phyloP scores from a whole-genome alignment of 805 yeast genomes.

The Geotrichum ghanense region DNA sequence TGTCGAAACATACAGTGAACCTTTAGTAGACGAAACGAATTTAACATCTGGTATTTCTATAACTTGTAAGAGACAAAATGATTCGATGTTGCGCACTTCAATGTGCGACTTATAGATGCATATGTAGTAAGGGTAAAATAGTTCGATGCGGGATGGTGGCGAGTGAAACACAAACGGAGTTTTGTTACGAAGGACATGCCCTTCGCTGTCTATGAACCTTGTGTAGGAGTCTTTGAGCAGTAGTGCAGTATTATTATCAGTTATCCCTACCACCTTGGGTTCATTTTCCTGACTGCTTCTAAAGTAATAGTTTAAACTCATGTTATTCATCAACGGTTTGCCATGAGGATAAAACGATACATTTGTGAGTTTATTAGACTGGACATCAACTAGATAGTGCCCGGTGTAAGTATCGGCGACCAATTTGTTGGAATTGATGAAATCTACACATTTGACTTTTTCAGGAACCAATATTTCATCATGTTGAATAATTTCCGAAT shows the following conservation, averaged over 20 bases:
- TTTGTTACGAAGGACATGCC: constrained; percentile 7
- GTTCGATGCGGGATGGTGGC: constrained; percentile 23
- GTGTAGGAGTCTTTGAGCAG: constrained; percentile 7
- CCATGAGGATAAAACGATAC: constrained; percentile 2
- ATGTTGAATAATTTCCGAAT: constrained; percentile 20
- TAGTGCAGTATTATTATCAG: constrained; percentile 4
- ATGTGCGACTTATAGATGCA: constrained; percentile 22
- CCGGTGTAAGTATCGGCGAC: constrained; percentile 19
- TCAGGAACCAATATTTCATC: constrained; percentile 22
- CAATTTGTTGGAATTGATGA: constrained; percentile 13
- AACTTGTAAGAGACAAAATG: constrained; percentile 28
- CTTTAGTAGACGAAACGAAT: constrained; percentile 17
- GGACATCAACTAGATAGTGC: constrained; percentile 15
- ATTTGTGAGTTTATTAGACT: constrained; percentile 1
- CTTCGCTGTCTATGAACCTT: constrained; percentile 8
- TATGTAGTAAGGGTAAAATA: constrained; percentile 32
- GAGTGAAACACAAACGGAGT: constrained; percentile 15
- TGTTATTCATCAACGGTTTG: no score
- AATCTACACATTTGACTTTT: constrained; percentile 16
- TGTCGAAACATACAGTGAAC: constrained; percentile 23
- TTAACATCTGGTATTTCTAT: constrained; percentile 18
- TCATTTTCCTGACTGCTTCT: neutral
- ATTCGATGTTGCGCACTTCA: constrained; percentile 29
- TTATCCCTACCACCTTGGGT: constrained; percentile 4
- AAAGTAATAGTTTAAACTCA: no score